Percentiles rank a stretch among this genome's conserved stretches.
phyloP scores from a whole-genome alignment of 2,329 filamentous ascomycete genomes.

The Chrysoporthe austroafricana region DNA sequence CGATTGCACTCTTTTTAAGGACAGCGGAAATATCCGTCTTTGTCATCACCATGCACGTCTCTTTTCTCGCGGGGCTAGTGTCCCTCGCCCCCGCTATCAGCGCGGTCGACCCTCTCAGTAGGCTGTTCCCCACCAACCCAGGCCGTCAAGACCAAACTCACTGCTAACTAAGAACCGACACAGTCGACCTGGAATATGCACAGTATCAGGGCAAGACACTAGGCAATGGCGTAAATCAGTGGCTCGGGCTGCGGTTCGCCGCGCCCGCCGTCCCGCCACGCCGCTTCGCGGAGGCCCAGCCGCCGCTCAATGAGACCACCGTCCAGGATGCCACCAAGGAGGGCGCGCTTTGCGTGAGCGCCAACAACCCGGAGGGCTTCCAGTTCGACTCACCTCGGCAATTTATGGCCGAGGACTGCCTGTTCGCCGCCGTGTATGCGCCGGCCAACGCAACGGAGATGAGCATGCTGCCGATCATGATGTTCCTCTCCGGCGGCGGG shows the following conservation, averaged over 20 bases:
- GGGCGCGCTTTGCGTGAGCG: constrained; percentile 16
- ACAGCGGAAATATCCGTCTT: too few species aligned
- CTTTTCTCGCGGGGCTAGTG: background rate
- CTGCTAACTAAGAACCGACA: background rate
- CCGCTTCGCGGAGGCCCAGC: constrained; percentile 19
- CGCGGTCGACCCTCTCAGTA: constrained; percentile 11
- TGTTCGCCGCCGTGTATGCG: constrained; percentile 22
- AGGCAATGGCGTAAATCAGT: constrained; percentile 17
- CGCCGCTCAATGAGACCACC: constrained; percentile 7
- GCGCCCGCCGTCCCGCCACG: constrained; percentile 18
- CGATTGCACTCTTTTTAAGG: too few species aligned
- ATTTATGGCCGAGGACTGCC: constrained; percentile 25
- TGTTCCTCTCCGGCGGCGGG: constrained; percentile 21
- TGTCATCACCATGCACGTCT: background rate
- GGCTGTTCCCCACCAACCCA: background rate
- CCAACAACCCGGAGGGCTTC: constrained; percentile 23
- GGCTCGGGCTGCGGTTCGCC: constrained; percentile 19
- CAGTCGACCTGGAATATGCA: constrained; percentile 23
- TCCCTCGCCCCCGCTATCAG: background rate
- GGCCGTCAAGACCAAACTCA: background rate
- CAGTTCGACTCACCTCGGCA: constrained; percentile 22
- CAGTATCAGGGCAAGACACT: constrained; percentile 20
- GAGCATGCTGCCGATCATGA: constrained; percentile 21
- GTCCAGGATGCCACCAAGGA: constrained; percentile 23
- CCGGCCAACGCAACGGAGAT: constrained; percentile 19